Evolutionary conservation across 73 alveolate species (phyloP), one percentile per base, ranked within the genome.

Genomic region (Symbiodinium pilosum): DNA sequence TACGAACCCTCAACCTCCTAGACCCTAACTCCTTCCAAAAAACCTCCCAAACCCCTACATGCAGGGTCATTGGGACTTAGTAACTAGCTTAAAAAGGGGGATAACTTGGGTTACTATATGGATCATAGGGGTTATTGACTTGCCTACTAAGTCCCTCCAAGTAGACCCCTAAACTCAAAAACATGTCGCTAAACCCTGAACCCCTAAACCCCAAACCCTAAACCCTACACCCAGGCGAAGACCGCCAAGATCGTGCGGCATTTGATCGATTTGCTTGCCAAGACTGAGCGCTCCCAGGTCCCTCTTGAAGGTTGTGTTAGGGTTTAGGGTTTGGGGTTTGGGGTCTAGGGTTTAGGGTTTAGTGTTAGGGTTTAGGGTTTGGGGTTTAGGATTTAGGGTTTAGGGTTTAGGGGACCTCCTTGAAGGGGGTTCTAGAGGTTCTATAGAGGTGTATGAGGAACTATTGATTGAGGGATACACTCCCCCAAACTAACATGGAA

Each of bases 231-330:
- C 30, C 40, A 99, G 99, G 99, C 99, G 52, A 99, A 99, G 71
- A 95, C 99, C 32, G 99, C 99, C n/a, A 99, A 99, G 99, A 99
- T 99, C 56, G 99, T 99, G 84, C 77, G 99, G 47, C 99, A 99
- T n/a, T 86, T 99, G 77, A 99, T 99, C 93, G 99, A 99, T 92
- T 77, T 93, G 87, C 91, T 99, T 47, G 91, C 99, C 3, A 99
- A 97, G 84, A 95, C 99, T 24, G 99, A 99, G 91, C 99, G 99
- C 52, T 93, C 89, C 52, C 98, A 92, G 98, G 98, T 83, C 4
- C 12, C 83, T 32, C 51, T 38, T n/a, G n/a, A 21, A 5, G 83
- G 41, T 28, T 68, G 83, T 34, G 59, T 47, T 14, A 14, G 59
- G 59, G 59, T 14, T 9, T 47, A 47, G 59, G 59, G 59, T 47